Evolutionary conservation across 192 early-diverging fungal genomes (phyloP).

Genomic region (Linnemannia zychae): DNA sequence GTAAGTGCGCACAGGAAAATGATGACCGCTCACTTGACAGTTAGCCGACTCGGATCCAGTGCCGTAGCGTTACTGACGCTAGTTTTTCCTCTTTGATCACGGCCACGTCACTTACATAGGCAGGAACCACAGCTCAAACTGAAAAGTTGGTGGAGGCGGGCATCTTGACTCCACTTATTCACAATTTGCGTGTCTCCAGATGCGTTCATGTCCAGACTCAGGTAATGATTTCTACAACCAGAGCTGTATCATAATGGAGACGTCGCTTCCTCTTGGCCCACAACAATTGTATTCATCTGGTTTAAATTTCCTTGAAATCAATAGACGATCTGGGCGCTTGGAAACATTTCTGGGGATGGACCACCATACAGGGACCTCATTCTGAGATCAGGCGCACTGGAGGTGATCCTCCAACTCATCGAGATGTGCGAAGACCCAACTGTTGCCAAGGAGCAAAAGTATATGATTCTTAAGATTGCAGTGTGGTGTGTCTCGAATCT

Average conservation of each 20-base stretch:
- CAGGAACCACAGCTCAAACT: constrained; percentile 49
- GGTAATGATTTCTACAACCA: neutral
- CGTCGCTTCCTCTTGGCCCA: neutral
- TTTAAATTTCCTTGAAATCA: neutral
- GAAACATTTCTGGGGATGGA: constrained; percentile 56
- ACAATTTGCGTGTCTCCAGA: constrained; percentile 48
- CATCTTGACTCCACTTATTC: constrained; percentile 43
- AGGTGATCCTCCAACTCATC: constrained; percentile 47
- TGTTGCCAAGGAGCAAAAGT: constrained; percentile 53
- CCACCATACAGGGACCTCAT: constrained; percentile 53
- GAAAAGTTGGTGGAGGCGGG: constrained; percentile 42
- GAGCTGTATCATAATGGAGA: neutral
- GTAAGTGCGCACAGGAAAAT: constrained; percentile 23
- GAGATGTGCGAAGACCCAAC: constrained; percentile 53
- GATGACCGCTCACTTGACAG: too few species aligned
- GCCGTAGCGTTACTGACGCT: neutral
- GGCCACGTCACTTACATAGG: constrained; percentile 7
- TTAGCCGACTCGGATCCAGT: neutral
- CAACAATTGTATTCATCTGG: neutral
- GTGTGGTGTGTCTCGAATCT: constrained; percentile 56
- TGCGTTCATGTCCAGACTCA: constrained; percentile 55
- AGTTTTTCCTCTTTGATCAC: neutral
- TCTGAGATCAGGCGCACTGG: constrained; percentile 43
- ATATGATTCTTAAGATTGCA: constrained; percentile 53
- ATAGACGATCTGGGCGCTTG: constrained; percentile 55